Conservation (phyloP, 2,329 filamentous ascomycete genomes). For the Fusarium sp. region DNA sequence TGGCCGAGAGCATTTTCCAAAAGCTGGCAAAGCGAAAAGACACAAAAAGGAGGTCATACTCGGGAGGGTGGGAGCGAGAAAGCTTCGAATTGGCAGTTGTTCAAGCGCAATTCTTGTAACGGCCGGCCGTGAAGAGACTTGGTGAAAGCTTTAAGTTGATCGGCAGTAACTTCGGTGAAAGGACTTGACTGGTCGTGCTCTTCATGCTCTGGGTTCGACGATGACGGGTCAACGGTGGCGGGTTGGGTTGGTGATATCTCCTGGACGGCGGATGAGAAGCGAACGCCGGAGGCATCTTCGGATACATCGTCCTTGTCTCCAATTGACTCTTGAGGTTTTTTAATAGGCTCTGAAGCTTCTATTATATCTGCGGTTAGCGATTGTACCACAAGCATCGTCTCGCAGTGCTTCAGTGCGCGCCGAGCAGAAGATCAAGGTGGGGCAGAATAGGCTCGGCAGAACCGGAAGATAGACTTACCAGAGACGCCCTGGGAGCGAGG, state of each 20-base stretch:
- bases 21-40: conserved; percentile 1
- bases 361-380: conserved; percentile 26
- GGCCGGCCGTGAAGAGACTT: conserved; percentile 76
- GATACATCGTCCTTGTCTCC: conserved; percentile 7
- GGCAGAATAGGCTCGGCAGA: conserved; percentile 39
- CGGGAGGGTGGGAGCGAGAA: conserved; percentile 87
- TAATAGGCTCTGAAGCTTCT: conserved; percentile 20
- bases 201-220: conserved; percentile 33
- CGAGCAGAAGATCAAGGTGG: conserved; percentile 37
- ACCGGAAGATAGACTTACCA: conserved; percentile 41
- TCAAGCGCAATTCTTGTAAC: conserved; percentile 84
- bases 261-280: conserved; percentile 76
- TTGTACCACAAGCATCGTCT: conserved; percentile 15
- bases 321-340: conserved; percentile 13
- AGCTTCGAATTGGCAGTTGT: conserved; percentile 89
- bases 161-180: conserved; percentile 58
- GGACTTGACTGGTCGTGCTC: conserved; percentile 40
- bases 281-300: conserved; percentile 62
- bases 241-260: conserved; percentile 68
- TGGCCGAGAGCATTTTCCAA: neutral
- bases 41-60: conserved; percentile 62
- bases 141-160: conserved; percentile 77
- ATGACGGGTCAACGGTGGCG: conserved; percentile 39
- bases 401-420: conserved; percentile 11
- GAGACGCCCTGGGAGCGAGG: conserved; percentile 31